A percentile compares a stretch with the other conserved stretches of the same genome.
Evolutionary conservation across 148 eudicot genomes (phyloP).

Genomic region (Polygonum maritimum): DNA sequence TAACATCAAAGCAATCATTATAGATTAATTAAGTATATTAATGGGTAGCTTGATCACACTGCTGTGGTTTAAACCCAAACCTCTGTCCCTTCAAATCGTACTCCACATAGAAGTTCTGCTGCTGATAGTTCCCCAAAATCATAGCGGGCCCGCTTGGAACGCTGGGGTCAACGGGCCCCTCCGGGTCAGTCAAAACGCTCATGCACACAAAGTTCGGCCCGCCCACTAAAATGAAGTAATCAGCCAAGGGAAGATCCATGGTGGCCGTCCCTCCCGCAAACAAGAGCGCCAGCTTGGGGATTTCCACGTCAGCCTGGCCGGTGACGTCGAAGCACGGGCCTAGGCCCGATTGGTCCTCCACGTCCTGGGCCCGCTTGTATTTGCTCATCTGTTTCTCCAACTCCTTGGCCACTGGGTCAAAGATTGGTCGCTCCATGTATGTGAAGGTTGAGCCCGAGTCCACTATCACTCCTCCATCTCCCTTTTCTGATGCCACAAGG

Average conservation of each 20-base stretch:
- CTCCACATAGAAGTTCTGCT: conserved; percentile 61
- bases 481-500: conserved; percentile 29
- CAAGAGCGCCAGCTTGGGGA: conserved; percentile 43
- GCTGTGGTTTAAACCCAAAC: conserved; percentile 52
- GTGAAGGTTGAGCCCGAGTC: conserved; percentile 76
- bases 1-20: no score
- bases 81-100: conserved; percentile 57
- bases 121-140: conserved; percentile 67
- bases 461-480: conserved; percentile 57
- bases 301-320: not conserved
- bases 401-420: conserved; percentile 38
- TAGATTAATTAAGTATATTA: not conserved
- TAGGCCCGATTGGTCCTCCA: conserved; percentile 38
- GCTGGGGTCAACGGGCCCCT: conserved; percentile 6
- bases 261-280: conserved; percentile 64
- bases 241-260: conserved; percentile 40
- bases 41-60: conserved; percentile 17
- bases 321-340: conserved; percentile 42
- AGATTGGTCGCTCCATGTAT: conserved; percentile 37
- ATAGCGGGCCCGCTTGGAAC: conserved; percentile 36
- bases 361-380: conserved; percentile 32
- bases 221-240: conserved; percentile 37
- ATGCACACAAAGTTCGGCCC: conserved; percentile 34
- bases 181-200: conserved; percentile 35
- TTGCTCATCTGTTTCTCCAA: conserved; percentile 41